These are phyloP conservation scores for Ogataea nitratoaversa DNA, from an alignment of 805 yeast genomes.

Conservation along the genomic window DNA sequence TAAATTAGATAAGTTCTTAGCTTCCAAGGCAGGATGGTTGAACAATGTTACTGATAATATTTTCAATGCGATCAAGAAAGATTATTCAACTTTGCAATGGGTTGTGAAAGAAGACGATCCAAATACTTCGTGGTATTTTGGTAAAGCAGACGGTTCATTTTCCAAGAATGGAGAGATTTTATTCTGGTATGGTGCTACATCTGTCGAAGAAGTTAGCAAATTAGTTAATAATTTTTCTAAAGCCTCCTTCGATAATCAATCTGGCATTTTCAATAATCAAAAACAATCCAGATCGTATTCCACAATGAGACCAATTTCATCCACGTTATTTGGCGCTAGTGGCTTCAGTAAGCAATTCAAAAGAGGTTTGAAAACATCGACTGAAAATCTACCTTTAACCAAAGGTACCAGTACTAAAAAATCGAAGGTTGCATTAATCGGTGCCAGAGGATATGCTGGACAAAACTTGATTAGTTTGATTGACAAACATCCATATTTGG, in stretches of 20 bases:
- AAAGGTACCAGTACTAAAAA: constrained; percentile 57
- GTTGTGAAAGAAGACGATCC: constrained; percentile 84
- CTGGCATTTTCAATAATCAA: constrained; percentile 47
- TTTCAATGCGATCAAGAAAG: constrained; percentile 75
- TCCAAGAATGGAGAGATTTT: constrained; percentile 82
- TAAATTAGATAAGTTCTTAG: constrained; percentile 76
- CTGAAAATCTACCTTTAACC: constrained; percentile 69
- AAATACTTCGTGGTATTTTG: constrained; percentile 87
- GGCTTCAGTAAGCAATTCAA: constrained; percentile 19
- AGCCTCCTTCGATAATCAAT: constrained; percentile 33
- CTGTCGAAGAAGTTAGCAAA: constrained; percentile 55
- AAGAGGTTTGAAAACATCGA: constrained; percentile 31
- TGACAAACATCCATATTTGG: constrained; percentile 82
- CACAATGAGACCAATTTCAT: constrained; percentile 15
- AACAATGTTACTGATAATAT: constrained; percentile 95
- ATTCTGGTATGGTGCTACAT: constrained; percentile 89
- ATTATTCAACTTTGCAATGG: constrained; percentile 78
- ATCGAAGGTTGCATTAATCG: constrained; percentile 86
- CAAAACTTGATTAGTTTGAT: constrained; percentile 86
- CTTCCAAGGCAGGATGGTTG: constrained; percentile 91
- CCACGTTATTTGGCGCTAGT: constrained; percentile 1
- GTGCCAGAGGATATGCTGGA: constrained; percentile 98
- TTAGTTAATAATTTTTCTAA: constrained; percentile 55
- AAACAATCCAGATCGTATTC: constrained; percentile 27
- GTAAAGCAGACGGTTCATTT: constrained; percentile 91